These are phyloP conservation scores for Xerocomus nothofagi DNA, from an alignment of 1,284 basidiomycete species.

Conservation along the genomic window DNA sequence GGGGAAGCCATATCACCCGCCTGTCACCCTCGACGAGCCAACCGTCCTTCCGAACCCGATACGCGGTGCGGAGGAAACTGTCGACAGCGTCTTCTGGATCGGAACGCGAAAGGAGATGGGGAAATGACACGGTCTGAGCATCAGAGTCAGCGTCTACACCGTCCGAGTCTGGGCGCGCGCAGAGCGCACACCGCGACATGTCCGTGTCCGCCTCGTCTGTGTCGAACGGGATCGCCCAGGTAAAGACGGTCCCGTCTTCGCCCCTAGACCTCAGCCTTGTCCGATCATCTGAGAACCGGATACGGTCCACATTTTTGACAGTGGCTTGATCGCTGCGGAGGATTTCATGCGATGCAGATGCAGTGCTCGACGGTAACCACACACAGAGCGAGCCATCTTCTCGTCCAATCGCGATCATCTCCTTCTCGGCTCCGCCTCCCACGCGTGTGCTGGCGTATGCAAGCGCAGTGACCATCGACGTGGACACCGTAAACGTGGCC, in stretches of 20 bases:
- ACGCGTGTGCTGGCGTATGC: background rate
- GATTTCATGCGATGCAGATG: constrained; percentile 13
- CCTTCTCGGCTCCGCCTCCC: no score
- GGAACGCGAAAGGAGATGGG: constrained; percentile 12
- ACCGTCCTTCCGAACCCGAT: constrained; percentile 13
- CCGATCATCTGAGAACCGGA: constrained; percentile 16
- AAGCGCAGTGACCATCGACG: constrained; percentile 19
- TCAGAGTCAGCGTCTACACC: background rate
- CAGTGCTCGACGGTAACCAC: constrained; percentile 23
- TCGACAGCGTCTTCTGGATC: constrained; percentile 17
- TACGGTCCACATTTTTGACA: constrained; percentile 3
- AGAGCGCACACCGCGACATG: constrained; percentile 8
- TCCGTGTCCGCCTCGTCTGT: background rate
- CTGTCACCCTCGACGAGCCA: constrained; percentile 13
- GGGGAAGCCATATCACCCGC: constrained; percentile 12
- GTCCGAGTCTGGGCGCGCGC: background rate
- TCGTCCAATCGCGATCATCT: constrained; percentile 16
- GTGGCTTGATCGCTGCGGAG: constrained; percentile 2
- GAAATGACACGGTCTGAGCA: background rate
- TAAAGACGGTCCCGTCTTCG: constrained; percentile 10
- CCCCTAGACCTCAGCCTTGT: constrained; percentile 12
- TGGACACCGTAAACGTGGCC: constrained; percentile 6
- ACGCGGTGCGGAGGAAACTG: constrained; percentile 7
- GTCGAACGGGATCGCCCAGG: constrained; percentile 10
- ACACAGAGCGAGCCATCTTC: constrained; percentile 20